Conservation (phyloP, 2,329 filamentous ascomycete species). For the Penicillium sclerotiorum region DNA sequence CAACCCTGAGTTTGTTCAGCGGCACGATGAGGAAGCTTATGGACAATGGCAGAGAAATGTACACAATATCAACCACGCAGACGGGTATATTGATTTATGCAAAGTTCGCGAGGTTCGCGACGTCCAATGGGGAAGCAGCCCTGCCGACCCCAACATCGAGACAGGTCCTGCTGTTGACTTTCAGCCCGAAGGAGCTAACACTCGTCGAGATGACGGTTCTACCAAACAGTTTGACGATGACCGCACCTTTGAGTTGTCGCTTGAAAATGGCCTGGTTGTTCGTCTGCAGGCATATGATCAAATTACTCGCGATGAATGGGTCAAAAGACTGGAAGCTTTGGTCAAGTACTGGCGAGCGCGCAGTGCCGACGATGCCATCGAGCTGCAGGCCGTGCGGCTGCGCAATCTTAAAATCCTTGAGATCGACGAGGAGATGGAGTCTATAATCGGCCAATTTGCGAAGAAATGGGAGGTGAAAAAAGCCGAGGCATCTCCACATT, state of each 20-base stretch:
- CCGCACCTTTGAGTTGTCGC: constrained; percentile 62
- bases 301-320: constrained; percentile 63
- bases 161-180: constrained; percentile 60
- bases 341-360: constrained; percentile 65
- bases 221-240: constrained; percentile 58
- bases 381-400: constrained; percentile 59
- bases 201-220: constrained; percentile 54
- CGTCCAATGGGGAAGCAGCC: constrained; percentile 53
- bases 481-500: constrained; percentile 62
- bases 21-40: constrained; percentile 61
- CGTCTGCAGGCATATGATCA: constrained; percentile 63
- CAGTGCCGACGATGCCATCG: constrained; percentile 57
- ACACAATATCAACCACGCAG: constrained; percentile 60
- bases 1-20: constrained; percentile 48
- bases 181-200: constrained; percentile 51
- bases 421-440: constrained; percentile 68
- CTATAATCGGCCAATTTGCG: constrained; percentile 66
- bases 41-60: constrained; percentile 62
- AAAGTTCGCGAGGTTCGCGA: constrained; percentile 61
- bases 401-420: constrained; percentile 62
- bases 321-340: constrained; percentile 58
- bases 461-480: constrained; percentile 69
- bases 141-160: constrained; percentile 57
- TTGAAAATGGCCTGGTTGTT: constrained; percentile 64
- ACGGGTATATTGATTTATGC: constrained; percentile 66